These are phyloP conservation scores for Neophaeococcomyces mojaviensis DNA, from an alignment of 2,329 filamentous ascomycete species.

Conservation along the genomic window DNA sequence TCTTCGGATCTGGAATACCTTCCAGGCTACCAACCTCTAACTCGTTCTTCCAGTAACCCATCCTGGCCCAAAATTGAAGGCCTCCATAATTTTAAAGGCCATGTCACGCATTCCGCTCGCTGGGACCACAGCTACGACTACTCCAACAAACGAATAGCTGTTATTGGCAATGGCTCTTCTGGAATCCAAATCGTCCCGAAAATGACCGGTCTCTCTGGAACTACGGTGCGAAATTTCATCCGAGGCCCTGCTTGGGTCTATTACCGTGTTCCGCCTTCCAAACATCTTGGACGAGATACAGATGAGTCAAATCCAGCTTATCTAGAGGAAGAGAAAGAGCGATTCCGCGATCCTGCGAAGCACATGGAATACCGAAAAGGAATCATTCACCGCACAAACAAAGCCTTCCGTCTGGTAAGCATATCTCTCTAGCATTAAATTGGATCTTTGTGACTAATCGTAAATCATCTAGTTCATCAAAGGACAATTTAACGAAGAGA, in stretches of 20 bases:
- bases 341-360: slow-evolving; percentile 15
- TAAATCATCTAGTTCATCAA: too few species aligned
- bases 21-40: slow-evolving; percentile 28
- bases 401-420: slow-evolving; percentile 10
- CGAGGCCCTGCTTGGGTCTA: slow-evolving; percentile 44
- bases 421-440: too few species aligned
- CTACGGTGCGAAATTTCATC: slow-evolving; percentile 46
- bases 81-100: slow-evolving; percentile 52
- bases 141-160: slow-evolving; percentile 53
- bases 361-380: slow-evolving; percentile 20
- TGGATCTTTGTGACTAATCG: too few species aligned
- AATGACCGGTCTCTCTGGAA: slow-evolving; percentile 44
- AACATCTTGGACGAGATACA: slow-evolving; percentile 2
- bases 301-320: slow-evolving; percentile 23
- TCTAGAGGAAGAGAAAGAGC: slow-evolving; percentile 18
- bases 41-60: slow-evolving; percentile 22
- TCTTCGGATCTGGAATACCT: slow-evolving; percentile 27
- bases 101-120: slow-evolving; percentile 52
- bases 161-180: slow-evolving; percentile 58
- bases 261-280: background rate
- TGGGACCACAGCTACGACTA: slow-evolving; percentile 51
- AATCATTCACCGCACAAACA: slow-evolving; percentile 7
- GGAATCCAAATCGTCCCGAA: slow-evolving; percentile 59
- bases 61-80: slow-evolving; percentile 50
- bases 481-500: too few species aligned